Conservation (phyloP, 179 eudicot genomes). For the Silene coronaria region DNA sequence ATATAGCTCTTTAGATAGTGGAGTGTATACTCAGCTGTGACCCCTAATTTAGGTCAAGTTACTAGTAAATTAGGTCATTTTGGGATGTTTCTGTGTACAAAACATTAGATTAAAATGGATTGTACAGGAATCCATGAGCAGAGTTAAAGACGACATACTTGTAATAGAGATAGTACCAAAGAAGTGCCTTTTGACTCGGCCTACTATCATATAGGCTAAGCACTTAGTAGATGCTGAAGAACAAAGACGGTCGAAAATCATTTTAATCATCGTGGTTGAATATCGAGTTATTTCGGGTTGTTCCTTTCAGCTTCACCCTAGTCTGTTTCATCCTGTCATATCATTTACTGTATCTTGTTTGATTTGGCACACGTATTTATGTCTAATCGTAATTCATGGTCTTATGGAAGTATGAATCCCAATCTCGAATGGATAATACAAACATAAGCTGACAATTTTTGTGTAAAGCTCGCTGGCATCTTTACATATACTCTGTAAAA, state of each 20-base stretch:
- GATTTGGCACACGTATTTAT: background rate
- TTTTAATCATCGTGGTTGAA: background rate
- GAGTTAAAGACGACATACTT: slow-evolving; percentile 4
- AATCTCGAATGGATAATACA: background rate
- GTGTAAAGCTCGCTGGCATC: background rate
- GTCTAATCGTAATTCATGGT: background rate
- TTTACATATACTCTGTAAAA: slow-evolving; percentile 8
- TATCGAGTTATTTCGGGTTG: background rate
- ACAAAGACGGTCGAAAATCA: slow-evolving; percentile 1
- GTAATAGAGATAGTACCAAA: slow-evolving; percentile 16
- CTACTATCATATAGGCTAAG: slow-evolving; percentile 15
- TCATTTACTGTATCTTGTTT: background rate
- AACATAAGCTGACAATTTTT: background rate
- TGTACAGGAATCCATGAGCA: slow-evolving; percentile 10
- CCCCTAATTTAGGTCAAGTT: slow-evolving; percentile 24
- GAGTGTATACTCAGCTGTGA: slow-evolving; percentile 28
- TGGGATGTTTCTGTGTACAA: slow-evolving; percentile 1
- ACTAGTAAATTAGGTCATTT: slow-evolving; percentile 26
- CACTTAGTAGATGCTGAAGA: background rate
- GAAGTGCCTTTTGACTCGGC: slow-evolving; percentile 31
- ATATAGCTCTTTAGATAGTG: slow-evolving; percentile 31
- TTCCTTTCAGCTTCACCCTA: background rate
- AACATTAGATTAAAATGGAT: background rate
- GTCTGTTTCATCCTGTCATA: background rate
- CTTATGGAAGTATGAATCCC: slow-evolving; percentile 5